Conservation (phyloP, 2,329 filamentous ascomycete genomes). For the Madurella fahalii region DNA sequence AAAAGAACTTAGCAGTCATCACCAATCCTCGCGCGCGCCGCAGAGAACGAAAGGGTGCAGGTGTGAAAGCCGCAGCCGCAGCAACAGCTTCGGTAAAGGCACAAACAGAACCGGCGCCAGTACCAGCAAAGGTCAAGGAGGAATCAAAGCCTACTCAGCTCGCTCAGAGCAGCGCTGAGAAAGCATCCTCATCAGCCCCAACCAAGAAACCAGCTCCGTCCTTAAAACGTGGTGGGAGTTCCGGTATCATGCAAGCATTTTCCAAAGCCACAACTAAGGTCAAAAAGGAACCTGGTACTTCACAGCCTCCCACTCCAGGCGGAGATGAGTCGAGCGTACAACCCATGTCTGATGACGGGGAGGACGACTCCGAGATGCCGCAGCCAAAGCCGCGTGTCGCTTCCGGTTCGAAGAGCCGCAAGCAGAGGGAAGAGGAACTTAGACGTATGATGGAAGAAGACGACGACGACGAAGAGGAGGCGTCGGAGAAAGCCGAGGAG, state of each 20-base stretch:
- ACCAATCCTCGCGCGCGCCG: conserved; percentile 63
- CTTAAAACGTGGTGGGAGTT: conserved; percentile 51
- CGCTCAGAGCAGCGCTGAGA: conserved; percentile 32
- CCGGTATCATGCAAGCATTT: conserved; percentile 73
- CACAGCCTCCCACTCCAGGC: conserved; percentile 37
- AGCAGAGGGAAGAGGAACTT: conserved; percentile 62
- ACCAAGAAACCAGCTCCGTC: conserved; percentile 38
- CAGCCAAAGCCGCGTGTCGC: conserved; percentile 34
- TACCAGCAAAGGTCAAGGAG: conserved; percentile 30
- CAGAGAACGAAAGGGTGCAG: conserved; percentile 41
- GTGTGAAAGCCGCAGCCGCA: conserved; percentile 27
- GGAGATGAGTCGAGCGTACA: conserved; percentile 47
- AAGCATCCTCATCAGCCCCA: conserved; percentile 31
- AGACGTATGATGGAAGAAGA: conserved; percentile 72
- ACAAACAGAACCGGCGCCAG: conserved; percentile 26
- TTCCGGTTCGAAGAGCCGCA: conserved; percentile 42
- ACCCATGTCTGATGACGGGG: conserved; percentile 48
- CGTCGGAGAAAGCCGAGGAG: conserved; percentile 49
- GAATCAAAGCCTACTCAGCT: conserved; percentile 35
- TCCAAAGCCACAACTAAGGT: conserved; percentile 57
- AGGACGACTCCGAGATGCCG: conserved; percentile 52
- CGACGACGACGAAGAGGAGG: conserved; percentile 50
- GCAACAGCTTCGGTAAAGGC: conserved; percentile 24
- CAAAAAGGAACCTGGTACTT: conserved; percentile 40
- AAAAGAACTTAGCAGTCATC: conserved; percentile 61